Evolutionary conservation across 2,329 filamentous ascomycete genomes (phyloP).

Genomic region (Cladosporium sp.): DNA sequence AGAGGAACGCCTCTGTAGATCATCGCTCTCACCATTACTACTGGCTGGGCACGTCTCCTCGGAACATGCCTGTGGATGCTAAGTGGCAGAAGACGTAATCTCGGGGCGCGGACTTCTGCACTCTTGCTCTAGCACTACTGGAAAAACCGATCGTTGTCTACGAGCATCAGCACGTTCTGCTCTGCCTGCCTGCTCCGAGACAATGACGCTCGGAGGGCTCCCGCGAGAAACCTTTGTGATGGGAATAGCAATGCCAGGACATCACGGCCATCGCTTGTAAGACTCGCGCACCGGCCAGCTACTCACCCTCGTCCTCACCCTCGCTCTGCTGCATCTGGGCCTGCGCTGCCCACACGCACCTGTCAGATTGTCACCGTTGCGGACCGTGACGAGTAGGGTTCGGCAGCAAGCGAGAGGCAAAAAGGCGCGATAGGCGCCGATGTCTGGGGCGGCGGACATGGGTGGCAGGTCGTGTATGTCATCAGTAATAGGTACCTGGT

Average conservation of each 20-base stretch:
- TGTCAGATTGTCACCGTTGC: not conserved
- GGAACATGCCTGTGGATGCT: not conserved
- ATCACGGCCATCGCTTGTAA: not conserved
- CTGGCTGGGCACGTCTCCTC: not conserved
- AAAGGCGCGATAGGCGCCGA: constrained; percentile 11
- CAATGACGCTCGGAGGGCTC: not conserved
- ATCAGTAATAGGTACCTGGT: not conserved
- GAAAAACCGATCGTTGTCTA: too few species aligned
- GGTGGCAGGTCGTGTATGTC: not conserved
- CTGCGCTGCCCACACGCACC: not conserved
- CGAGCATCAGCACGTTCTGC: too few species aligned
- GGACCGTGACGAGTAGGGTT: constrained; percentile 9
- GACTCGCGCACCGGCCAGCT: not conserved
- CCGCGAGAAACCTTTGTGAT: not conserved
- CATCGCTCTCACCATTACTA: not conserved
- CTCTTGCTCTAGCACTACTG: too few species aligned
- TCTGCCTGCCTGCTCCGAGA: not conserved
- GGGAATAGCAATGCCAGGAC: not conserved
- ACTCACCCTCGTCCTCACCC: not conserved
- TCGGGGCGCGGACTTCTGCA: too few species aligned
- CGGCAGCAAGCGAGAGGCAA: constrained; percentile 8
- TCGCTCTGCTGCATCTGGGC: too few species aligned
- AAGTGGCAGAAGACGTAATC: not conserved
- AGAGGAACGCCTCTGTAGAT: constrained; percentile 7
- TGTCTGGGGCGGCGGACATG: not conserved